Evolutionary conservation across 805 yeast species (phyloP).

Genomic region (Ogataea glucozyma): DNA sequence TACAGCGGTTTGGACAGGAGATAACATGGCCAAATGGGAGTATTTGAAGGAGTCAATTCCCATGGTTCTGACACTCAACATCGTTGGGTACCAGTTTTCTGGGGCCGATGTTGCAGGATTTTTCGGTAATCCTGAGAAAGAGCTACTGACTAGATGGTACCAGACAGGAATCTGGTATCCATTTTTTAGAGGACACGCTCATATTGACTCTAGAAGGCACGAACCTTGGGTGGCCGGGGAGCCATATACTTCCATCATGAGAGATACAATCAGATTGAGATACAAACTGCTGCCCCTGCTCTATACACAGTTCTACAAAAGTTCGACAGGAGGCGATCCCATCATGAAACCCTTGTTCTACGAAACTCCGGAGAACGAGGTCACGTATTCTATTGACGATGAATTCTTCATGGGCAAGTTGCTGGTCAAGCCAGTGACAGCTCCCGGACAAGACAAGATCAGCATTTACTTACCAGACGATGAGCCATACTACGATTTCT

Average conservation of each 20-base stretch:
- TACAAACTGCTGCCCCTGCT: constrained; percentile 75
- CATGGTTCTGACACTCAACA: constrained; percentile 78
- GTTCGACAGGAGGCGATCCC: constrained; percentile 65
- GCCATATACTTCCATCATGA: constrained; percentile 63
- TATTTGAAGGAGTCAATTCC: constrained; percentile 79
- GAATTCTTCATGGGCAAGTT: constrained; percentile 77
- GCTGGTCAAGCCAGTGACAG: constrained; percentile 77
- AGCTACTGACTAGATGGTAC: constrained; percentile 88
- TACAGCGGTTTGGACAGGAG: constrained; percentile 98
- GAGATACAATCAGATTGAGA: constrained; percentile 71
- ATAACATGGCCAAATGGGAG: constrained; percentile 92
- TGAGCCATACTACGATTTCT: constrained; percentile 58
- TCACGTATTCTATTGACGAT: constrained; percentile 67
- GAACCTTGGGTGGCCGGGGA: constrained; percentile 90
- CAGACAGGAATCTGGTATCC: constrained; percentile 97
- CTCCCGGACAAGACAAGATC: constrained; percentile 45
- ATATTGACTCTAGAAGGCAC: constrained; percentile 86
- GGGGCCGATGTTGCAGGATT: constrained; percentile 99
- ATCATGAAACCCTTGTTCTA: constrained; percentile 69
- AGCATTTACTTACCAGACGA: constrained; percentile 54
- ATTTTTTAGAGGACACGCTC: constrained; percentile 95
- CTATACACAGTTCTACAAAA: constrained; percentile 74
- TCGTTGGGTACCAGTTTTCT: constrained; percentile 85
- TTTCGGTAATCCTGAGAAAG: constrained; percentile 84
- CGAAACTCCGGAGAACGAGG: constrained; percentile 48